Base-by-base conservation (phyloP, 805 yeast genomes). In the Saturnispora quitensis region DNA sequence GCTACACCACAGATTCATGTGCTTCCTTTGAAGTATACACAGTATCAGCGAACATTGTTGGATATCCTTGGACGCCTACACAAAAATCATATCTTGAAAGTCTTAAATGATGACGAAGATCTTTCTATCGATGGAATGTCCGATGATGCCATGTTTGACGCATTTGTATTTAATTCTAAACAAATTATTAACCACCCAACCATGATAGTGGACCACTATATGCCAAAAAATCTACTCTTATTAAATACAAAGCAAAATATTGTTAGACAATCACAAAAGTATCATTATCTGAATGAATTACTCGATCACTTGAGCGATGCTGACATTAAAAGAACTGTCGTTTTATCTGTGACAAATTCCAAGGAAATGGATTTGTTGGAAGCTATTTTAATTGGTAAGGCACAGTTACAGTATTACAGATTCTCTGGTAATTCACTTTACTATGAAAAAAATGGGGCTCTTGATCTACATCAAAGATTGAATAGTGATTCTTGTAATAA, bases 341-440 rank as follows among this genome's bases (percentile, higher is more conserved):
- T 73, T 5, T 71, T 86, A 10, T 76, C 82, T 3, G 84, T 89
- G 0, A 74, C 77, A 36, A 77, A 73, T 58, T 73, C 82, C 22
- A 82, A 84, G 60, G 93, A 86, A 60, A 63, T 86, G 55, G 95
- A 89, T 61, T 68, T 89, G 45, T 73, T 89, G 6, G 97, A 89
- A 64, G 86, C 90, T 0, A 72, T 84, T 44, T 61, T 89, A 13
- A 70, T 85, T n/a, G 97, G 96, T 2, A 80, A 86, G 59, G 71
- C 71, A 36, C 62, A 61, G 10, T 66, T 87, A 38, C 74, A 76
- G 55, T 84, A 85, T 60, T 75, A 75, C 54, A 76, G 95, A 57
- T 76, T 83, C 58, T 79, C 89, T 24, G 87, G 88, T 15, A 73
- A 80, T 0, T 76, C 83, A 18, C 65, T 84, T 24, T 66, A 65